Conservation (phyloP, 805 yeast genomes). For the Metschnikowia shivogae region DNA sequence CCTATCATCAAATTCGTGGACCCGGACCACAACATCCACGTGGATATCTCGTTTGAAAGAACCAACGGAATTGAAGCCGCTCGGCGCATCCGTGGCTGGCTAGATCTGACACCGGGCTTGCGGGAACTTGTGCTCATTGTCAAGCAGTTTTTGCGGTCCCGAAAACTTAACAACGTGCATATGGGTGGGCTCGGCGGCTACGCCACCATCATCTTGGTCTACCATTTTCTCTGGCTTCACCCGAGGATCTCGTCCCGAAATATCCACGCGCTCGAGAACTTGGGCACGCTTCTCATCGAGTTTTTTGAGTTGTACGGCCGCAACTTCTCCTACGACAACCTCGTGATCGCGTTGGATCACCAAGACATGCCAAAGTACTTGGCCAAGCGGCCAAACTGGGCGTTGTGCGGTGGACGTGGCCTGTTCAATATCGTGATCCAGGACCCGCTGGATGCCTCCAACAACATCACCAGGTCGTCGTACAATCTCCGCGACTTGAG, state of each 20-base stretch:
- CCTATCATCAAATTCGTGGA: slow-evolving; percentile 93
- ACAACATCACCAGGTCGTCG: slow-evolving; percentile 82
- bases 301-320: slow-evolving; percentile 91
- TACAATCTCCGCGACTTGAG: slow-evolving; percentile 75
- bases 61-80: slow-evolving; percentile 83
- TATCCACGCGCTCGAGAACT: slow-evolving; percentile 64
- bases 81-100: slow-evolving; percentile 69
- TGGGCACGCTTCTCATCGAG: slow-evolving; percentile 84
- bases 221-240: slow-evolving; percentile 72
- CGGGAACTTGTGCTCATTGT: slow-evolving; percentile 77
- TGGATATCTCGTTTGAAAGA: slow-evolving; percentile 88
- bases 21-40: slow-evolving; percentile 60
- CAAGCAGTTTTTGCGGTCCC: slow-evolving; percentile 76
- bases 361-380: slow-evolving; percentile 58
- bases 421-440: slow-evolving; percentile 71
- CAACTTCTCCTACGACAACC: slow-evolving; percentile 78
- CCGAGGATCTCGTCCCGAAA: slow-evolving; percentile 68
- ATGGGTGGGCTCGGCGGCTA: slow-evolving; percentile 95
- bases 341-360: slow-evolving; percentile 61
- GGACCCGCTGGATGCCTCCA: slow-evolving; percentile 82
- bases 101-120: slow-evolving; percentile 66
- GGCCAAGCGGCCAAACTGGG: slow-evolving; percentile 51
- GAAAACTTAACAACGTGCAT: slow-evolving; percentile 80
- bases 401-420: slow-evolving; percentile 46
- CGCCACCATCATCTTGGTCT: slow-evolving; percentile 82